Base-by-base conservation (phyloP, 345 rosid species). In the Lepidium aucheri region DNA sequence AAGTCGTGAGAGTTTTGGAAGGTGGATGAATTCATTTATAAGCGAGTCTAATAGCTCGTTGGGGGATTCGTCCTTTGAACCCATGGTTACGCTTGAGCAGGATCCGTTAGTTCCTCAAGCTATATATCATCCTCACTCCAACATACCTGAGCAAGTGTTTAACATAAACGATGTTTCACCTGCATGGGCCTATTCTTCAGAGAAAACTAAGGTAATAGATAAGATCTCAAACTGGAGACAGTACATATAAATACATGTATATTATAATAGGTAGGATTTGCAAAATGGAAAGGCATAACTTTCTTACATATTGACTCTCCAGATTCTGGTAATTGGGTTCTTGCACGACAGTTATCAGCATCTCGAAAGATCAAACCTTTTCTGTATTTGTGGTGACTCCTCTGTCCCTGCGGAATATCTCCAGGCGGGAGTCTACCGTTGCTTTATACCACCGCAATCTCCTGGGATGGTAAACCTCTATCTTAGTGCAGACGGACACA, bases 1-100 rank as follows among this genome's bases (percentile, higher is more conserved):
- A 69, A 88, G 82, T 75, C 91, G 86, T 74, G 99, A 85, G 69
- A 94, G 89, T 81, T 85, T 88, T 74, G 90, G 96, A 65, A 81
- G 70, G 76, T 94, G 97, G 99, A 81, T 90, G 73, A 76, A 81
- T 76, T 73, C 52, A 43, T 63, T 87, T 46, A 73, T 85, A 52
- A 65, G 80, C 5, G 84, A 83, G 59, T 74, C 95, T 53, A 79
- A 83, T 4, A 76, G 70, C 41, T 76, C 88, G 28, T 54, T 74
- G 53, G 83, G 79, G 71, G 85, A 75, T 61, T 75, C 82, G 38
- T 55, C 53, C 54, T 77, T 68, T 59, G 80, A 79, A 45, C 57
- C 91, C 67, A 70, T 85, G 47, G 53, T 74, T 76, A 62, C 90
- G 43, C 68, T 84, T 44, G 68, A 68, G 49, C 69, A 69, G 61